phyloP scores from a whole-genome alignment of 805 yeast species.

The Torulaspora maleeae region DNA sequence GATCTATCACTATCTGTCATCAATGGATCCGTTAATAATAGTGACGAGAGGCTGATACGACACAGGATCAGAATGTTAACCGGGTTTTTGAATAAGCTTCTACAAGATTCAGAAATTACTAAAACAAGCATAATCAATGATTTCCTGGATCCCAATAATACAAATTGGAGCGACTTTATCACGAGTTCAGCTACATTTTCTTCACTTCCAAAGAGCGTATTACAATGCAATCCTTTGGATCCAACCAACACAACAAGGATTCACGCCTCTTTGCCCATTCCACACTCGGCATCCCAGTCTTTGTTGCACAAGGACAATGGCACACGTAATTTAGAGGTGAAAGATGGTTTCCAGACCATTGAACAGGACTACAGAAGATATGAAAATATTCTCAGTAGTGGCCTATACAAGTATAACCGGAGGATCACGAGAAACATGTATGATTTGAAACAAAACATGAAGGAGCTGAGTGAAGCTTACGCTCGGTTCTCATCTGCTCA shows the following conservation, averaged over 20 bases:
- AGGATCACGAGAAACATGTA: slow-evolving; percentile 27
- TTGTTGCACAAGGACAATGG: slow-evolving; percentile 19
- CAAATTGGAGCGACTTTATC: slow-evolving; percentile 34
- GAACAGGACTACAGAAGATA: slow-evolving; percentile 32
- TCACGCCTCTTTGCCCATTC: slow-evolving; percentile 34
- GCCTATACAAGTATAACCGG: slow-evolving; percentile 30
- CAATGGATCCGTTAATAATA: slow-evolving; percentile 29
- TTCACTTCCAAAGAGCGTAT: slow-evolving; percentile 30
- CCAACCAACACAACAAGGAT: slow-evolving; percentile 35
- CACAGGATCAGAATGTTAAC: slow-evolving; percentile 36
- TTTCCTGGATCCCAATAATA: slow-evolving; percentile 34
- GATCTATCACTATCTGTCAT: slow-evolving; percentile 32
- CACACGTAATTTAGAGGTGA: slow-evolving; percentile 8
- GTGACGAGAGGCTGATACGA: slow-evolving; percentile 34
- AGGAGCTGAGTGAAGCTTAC: slow-evolving; percentile 27
- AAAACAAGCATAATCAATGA: slow-evolving; percentile 33
- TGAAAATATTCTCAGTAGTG: slow-evolving; percentile 24
- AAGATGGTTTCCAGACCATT: slow-evolving; percentile 24
- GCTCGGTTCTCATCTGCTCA: slow-evolving; percentile 26
- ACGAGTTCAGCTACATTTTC: slow-evolving; percentile 35
- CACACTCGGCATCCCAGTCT: slow-evolving; percentile 25
- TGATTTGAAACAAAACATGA: slow-evolving; percentile 24
- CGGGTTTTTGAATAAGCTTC: slow-evolving; percentile 31
- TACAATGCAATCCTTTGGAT: slow-evolving; percentile 36
- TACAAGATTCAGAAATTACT: slow-evolving; percentile 27